These are phyloP conservation scores for Venturia aucupariae DNA, from an alignment of 2,329 filamentous ascomycete species.

Conservation along the genomic window DNA sequence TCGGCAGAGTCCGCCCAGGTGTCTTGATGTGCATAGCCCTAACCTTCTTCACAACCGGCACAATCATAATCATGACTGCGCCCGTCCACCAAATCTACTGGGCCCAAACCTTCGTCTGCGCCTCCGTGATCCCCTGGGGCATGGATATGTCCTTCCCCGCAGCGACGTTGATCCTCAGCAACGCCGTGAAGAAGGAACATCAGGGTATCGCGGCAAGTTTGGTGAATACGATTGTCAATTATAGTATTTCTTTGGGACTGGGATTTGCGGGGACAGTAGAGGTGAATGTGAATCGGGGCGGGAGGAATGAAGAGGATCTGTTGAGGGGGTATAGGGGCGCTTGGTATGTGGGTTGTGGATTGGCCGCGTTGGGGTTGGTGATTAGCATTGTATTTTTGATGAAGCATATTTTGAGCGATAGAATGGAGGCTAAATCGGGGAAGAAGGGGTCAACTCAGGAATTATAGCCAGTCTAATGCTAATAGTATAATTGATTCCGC, in stretches of 20 bases:
- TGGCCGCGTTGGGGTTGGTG: conserved; percentile 20
- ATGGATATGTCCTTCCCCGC: conserved; percentile 37
- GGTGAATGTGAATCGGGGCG: conserved; percentile 28
- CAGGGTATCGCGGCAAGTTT: conserved; percentile 34
- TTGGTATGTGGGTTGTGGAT: conserved; percentile 30
- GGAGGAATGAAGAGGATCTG: conserved; percentile 21
- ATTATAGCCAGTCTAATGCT: not conserved
- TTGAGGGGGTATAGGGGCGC: conserved; percentile 31
- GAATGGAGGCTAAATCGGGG: not conserved
- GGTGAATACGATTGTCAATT: conserved; percentile 35
- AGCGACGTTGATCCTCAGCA: conserved; percentile 31
- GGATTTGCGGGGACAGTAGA: conserved; percentile 36
- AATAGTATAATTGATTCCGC: not conserved
- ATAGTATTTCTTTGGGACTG: conserved; percentile 33
- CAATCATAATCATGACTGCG: conserved; percentile 31
- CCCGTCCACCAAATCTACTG: conserved; percentile 35
- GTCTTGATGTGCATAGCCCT: conserved; percentile 27
- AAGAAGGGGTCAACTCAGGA: not conserved
- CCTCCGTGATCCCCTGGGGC: conserved; percentile 28
- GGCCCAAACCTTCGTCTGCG: conserved; percentile 28
- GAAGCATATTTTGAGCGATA: not conserved
- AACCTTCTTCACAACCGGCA: conserved; percentile 26
- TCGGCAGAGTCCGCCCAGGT: conserved; percentile 22
- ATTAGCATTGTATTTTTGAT: conserved; percentile 10
- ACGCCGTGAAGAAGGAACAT: conserved; percentile 29